Evolutionary conservation across 1,284 basidiomycete species (phyloP).

Genomic region (Ustilago hordei): DNA sequence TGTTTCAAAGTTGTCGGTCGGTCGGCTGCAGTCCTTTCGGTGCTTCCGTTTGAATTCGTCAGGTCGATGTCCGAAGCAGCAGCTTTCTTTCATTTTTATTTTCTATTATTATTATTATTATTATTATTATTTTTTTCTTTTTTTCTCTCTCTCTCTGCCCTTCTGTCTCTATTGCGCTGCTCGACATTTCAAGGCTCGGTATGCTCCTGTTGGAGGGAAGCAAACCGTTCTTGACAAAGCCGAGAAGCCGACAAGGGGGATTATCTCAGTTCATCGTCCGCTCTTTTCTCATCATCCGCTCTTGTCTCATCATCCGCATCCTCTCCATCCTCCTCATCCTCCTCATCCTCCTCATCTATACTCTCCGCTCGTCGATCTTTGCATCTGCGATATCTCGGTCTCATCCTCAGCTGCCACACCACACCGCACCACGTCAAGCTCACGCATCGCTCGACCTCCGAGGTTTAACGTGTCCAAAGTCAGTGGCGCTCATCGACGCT

Average conservation of each 20-base stretch:
- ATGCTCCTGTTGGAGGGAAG: background rate
- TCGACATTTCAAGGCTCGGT: constrained; percentile 17
- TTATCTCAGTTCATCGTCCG: constrained; percentile 3
- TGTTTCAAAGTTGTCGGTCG: background rate
- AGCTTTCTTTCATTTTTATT: background rate
- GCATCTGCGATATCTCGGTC: constrained; percentile 27
- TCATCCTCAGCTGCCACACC: background rate
- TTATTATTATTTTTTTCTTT: background rate
- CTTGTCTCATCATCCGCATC: constrained; percentile 10
- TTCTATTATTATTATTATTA: too few species aligned
- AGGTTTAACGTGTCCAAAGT: constrained; percentile 7
- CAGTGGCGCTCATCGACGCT: constrained; percentile 13
- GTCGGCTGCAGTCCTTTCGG: constrained; percentile 11
- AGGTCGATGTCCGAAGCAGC: constrained; percentile 13
- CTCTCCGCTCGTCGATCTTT: constrained; percentile 43
- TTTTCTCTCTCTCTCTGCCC: background rate
- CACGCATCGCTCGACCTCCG: constrained; percentile 2
- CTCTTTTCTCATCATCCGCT: constrained; percentile 14
- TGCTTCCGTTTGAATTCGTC: background rate
- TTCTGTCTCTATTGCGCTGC: constrained; percentile 1
- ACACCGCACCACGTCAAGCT: background rate
- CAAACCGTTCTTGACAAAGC: too few species aligned
- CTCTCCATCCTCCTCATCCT: background rate
- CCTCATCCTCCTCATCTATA: background rate
- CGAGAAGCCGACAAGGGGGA: too few species aligned